phyloP scores from a whole-genome alignment of 805 yeast genomes.

The Saturnispora ahearnii region DNA sequence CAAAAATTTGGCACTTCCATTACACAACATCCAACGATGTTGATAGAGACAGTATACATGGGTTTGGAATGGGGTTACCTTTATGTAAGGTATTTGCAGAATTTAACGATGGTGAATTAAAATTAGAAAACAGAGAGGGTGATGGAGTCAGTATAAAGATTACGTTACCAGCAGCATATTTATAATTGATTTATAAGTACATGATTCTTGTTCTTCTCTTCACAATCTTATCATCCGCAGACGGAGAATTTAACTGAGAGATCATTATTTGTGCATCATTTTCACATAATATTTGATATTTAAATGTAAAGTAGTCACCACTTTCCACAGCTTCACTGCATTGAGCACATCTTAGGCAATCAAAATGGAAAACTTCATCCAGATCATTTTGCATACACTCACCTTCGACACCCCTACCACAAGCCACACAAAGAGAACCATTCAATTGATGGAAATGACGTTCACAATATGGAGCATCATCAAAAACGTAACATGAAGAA shows the following conservation, averaged over 20 bases:
- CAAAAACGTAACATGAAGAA: slow-evolving; percentile 62
- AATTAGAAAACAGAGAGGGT: slow-evolving; percentile 16
- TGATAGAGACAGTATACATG: slow-evolving; percentile 23
- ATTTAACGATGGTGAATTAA: slow-evolving; percentile 22
- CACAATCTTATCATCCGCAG: slow-evolving; percentile 16
- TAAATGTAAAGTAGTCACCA: slow-evolving; percentile 46
- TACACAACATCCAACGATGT: slow-evolving; percentile 20
- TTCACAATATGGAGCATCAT: slow-evolving; percentile 77
- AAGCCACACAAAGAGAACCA: slow-evolving; percentile 62
- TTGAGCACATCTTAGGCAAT: slow-evolving; percentile 59
- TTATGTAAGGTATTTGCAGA: slow-evolving; percentile 22
- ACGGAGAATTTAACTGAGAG: slow-evolving; percentile 8
- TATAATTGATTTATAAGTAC: slow-evolving; percentile 16
- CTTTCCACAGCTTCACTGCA: slow-evolving; percentile 44
- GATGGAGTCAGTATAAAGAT: slow-evolving; percentile 21
- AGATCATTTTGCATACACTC: slow-evolving; percentile 75
- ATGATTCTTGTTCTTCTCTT: slow-evolving; percentile 28
- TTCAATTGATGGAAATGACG: slow-evolving; percentile 68
- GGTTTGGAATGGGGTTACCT: slow-evolving; percentile 29
- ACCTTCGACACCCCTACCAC: slow-evolving; percentile 79
- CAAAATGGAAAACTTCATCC: slow-evolving; percentile 62
- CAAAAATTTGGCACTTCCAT: slow-evolving; percentile 26
- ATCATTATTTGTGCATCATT: slow-evolving; percentile 23
- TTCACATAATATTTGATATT: slow-evolving; percentile 46
- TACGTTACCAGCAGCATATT: slow-evolving; percentile 15